Percentiles rank a stretch among this genome's conserved stretches.
phyloP scores from a whole-genome alignment of 1,284 basidiomycete genomes.

The Ustilago curta region DNA sequence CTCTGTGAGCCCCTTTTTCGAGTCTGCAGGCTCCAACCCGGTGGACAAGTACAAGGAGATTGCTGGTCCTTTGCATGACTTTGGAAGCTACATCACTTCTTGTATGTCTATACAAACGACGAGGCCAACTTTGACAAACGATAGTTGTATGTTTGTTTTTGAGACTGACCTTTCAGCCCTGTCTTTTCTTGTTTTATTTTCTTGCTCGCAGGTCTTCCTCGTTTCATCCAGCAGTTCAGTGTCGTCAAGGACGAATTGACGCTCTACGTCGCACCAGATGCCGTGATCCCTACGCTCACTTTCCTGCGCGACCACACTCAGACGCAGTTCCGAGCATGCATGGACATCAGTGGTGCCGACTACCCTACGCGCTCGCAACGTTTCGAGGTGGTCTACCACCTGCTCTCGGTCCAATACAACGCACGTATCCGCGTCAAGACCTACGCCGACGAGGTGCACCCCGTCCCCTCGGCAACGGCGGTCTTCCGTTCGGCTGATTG shows the following conservation, averaged over 20 bases:
- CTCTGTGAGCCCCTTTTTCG: constrained; percentile 57
- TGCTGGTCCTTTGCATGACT: constrained; percentile 62
- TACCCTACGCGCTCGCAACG: constrained; percentile 92
- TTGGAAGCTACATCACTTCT: constrained; percentile 65
- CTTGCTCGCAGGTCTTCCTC: constrained; percentile 57
- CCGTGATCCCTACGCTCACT: constrained; percentile 84
- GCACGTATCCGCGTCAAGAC: constrained; percentile 94
- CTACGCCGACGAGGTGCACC: constrained; percentile 93
- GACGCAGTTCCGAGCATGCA: constrained; percentile 90
- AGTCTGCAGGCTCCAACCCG: constrained; percentile 65
- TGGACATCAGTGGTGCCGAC: constrained; percentile 96
- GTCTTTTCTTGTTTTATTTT: not conserved
- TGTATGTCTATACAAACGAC: constrained; percentile 46
- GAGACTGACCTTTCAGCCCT: constrained; percentile 10
- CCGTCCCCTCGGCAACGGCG: constrained; percentile 84
- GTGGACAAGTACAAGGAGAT: constrained; percentile 56
- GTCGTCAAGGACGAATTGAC: constrained; percentile 92
- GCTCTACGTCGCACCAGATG: constrained; percentile 86
- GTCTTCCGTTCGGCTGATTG: constrained; percentile 94
- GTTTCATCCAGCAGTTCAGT: constrained; percentile 68
- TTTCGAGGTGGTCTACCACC: constrained; percentile 97
- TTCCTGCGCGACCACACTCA: constrained; percentile 97
- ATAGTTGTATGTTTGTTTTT: too few relatives aligned
- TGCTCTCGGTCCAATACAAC: constrained; percentile 81
- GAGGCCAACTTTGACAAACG: not conserved